Conservation (phyloP, 108 stramenopile genomes). For the Nannochloropsis gaditana region DNA sequence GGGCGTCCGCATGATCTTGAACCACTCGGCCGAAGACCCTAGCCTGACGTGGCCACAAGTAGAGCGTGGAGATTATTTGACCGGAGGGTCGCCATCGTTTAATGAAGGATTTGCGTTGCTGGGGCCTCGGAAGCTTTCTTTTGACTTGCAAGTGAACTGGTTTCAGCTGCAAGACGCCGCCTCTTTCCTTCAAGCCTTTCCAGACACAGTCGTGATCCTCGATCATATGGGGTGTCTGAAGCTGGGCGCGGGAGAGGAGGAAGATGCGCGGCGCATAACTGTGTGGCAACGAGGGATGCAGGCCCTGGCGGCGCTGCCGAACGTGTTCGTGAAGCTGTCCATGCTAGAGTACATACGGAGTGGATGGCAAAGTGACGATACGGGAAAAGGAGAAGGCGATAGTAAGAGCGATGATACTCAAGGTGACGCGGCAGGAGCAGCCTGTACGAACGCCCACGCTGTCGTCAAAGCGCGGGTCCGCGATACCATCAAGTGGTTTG, state of each 20-base stretch:
- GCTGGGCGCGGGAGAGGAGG: neutral
- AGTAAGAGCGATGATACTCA: neutral
- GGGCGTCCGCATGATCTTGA: conserved; percentile 6
- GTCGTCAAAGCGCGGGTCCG: conserved; percentile 11
- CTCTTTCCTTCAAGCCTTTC: neutral
- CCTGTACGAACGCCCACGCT: neutral
- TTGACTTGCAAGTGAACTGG: conserved; percentile 18
- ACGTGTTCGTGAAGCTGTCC: conserved; percentile 17
- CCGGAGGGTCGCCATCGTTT: neutral
- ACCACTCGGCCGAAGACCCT: neutral
- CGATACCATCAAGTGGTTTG: conserved; percentile 16
- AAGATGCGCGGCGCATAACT: conserved; percentile 8
- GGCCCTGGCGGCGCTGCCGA: neutral
- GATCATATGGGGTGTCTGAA: conserved; percentile 9
- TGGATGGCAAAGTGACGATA: neutral
- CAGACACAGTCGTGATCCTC: neutral
- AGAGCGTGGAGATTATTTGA: conserved; percentile 9
- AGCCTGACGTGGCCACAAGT: conserved; percentile 10
- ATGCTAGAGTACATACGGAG: neutral
- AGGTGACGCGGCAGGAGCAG: no score
- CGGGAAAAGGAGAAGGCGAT: conserved; percentile 1
- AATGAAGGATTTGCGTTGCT: conserved; percentile 1
- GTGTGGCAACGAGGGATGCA: neutral
- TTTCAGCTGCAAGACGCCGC: neutral
- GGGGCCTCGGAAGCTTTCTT: neutral